Evolutionary conservation across 2,329 filamentous ascomycete species (phyloP).

Genomic region (Chrysosporium keratinophilum): DNA sequence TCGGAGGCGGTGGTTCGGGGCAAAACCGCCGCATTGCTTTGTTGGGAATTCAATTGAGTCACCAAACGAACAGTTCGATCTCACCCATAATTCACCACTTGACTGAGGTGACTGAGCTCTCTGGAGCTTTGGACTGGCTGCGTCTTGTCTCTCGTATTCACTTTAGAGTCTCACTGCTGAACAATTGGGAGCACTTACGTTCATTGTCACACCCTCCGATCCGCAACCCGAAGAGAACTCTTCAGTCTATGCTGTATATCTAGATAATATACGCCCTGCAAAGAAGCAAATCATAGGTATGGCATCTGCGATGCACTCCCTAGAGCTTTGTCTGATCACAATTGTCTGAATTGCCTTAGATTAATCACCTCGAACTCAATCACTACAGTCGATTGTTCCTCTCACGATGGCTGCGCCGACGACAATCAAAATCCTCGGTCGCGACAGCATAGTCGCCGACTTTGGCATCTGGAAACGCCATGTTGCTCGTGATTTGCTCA

Average conservation of each 20-base stretch:
- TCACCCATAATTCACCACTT: background rate
- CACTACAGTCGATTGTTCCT: background rate
- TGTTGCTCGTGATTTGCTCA: slow-evolving; percentile 69
- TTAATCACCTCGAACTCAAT: background rate
- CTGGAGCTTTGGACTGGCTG: background rate
- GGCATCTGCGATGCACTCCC: background rate
- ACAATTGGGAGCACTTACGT: background rate
- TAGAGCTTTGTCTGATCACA: background rate
- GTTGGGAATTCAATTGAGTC: background rate
- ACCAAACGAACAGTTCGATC: background rate
- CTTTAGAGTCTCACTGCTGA: background rate
- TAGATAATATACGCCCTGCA: background rate
- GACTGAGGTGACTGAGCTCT: background rate
- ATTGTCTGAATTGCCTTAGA: background rate
- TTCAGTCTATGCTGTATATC: background rate
- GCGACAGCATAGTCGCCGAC: slow-evolving; percentile 83
- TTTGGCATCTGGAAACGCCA: slow-evolving; percentile 80
- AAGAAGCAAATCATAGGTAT: background rate
- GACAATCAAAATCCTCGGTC: slow-evolving; percentile 71
- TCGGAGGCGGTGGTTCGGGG: slow-evolving; percentile 7
- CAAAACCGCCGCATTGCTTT: background rate
- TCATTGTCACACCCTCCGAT: background rate
- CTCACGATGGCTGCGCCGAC: slow-evolving; percentile 34
- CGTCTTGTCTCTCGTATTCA: background rate
- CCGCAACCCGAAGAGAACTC: background rate